Evolutionary conservation across 2,329 filamentous ascomycete species (phyloP).

Genomic region (Ophidiomyces ophidiicola): DNA sequence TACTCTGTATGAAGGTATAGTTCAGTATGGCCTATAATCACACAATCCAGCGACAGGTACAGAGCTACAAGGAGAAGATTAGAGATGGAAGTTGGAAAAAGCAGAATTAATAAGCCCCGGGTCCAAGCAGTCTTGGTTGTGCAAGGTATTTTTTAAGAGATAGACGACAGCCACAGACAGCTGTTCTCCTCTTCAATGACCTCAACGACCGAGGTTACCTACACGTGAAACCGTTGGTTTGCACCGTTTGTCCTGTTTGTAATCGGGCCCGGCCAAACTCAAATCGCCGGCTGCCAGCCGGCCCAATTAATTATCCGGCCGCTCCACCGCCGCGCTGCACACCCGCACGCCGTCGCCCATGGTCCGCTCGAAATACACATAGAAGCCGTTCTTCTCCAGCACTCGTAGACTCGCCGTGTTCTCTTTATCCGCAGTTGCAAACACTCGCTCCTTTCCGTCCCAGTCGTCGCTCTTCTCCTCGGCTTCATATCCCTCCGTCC

Average conservation of each 20-base stretch:
- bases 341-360: conserved; percentile 5
- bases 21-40: no score
- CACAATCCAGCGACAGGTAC: no score
- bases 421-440: conserved; percentile 9
- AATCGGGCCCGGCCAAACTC: no score
- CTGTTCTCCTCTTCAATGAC: no score
- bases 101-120: no score
- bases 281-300: background rate
- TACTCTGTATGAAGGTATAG: no score
- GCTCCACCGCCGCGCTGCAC: background rate
- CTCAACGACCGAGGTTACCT: conserved; percentile 5
- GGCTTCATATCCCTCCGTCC: background rate
- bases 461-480: conserved; percentile 1
- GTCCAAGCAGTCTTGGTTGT: no score
- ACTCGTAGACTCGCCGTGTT: conserved; percentile 12
- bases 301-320: conserved; percentile 4
- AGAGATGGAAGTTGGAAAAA: no score
- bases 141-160: no score
- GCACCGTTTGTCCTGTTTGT: conserved; percentile 6
- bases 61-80: no score
- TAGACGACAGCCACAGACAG: no score
- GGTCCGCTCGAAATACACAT: conserved; percentile 9
- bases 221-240: conserved; percentile 5
- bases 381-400: conserved; percentile 14
- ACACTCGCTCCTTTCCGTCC: conserved; percentile 8